A percentile compares a stretch with the other conserved stretches of the same genome.
These are phyloP conservation scores for Scedosporium minutisporum DNA, from an alignment of 2,329 filamentous ascomycete species.

Conservation along the genomic window DNA sequence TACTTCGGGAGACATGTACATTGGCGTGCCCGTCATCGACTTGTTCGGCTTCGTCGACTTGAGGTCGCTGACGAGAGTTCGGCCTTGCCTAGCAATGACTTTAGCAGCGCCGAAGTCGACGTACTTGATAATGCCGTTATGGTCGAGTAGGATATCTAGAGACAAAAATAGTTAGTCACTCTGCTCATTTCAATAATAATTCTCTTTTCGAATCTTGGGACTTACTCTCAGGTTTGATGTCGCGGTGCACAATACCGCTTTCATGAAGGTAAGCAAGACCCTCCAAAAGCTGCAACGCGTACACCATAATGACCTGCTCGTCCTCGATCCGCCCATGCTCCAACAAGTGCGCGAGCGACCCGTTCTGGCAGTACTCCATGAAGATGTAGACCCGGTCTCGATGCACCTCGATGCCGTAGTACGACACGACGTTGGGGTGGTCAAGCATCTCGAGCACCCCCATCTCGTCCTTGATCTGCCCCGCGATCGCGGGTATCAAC, in stretches of 20 bases:
- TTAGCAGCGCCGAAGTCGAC: constrained; percentile 98
- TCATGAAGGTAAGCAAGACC: constrained; percentile 91
- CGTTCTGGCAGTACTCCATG: constrained; percentile 98
- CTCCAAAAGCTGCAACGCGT: constrained; percentile 86
- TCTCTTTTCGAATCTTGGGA: constrained; percentile 13
- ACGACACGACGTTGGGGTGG: constrained; percentile 95
- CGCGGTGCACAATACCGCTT: constrained; percentile 83
- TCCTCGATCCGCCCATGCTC: constrained; percentile 97
- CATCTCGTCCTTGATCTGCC: constrained; percentile 96
- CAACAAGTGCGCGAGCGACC: constrained; percentile 77
- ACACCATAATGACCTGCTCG: constrained; percentile 95
- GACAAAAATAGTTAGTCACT: neutral
- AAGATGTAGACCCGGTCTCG: constrained; percentile 99
- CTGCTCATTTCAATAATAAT: neutral
- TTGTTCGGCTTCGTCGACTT: constrained; percentile 59
- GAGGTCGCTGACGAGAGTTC: constrained; percentile 61
- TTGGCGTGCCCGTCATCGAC: constrained; percentile 94
- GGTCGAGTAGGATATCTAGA: constrained; percentile 87
- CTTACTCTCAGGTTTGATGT: constrained; percentile 95
- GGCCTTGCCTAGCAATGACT: constrained; percentile 87
- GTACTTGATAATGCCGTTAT: constrained; percentile 98
- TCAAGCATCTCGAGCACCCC: constrained; percentile 89
- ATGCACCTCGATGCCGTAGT: constrained; percentile 96
- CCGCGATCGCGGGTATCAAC: constrained; percentile 85
- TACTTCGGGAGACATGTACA: constrained; percentile 99